phyloP scores from a whole-genome alignment of 176 grass and related monocot species.

The Zoysia pacifica region DNA sequence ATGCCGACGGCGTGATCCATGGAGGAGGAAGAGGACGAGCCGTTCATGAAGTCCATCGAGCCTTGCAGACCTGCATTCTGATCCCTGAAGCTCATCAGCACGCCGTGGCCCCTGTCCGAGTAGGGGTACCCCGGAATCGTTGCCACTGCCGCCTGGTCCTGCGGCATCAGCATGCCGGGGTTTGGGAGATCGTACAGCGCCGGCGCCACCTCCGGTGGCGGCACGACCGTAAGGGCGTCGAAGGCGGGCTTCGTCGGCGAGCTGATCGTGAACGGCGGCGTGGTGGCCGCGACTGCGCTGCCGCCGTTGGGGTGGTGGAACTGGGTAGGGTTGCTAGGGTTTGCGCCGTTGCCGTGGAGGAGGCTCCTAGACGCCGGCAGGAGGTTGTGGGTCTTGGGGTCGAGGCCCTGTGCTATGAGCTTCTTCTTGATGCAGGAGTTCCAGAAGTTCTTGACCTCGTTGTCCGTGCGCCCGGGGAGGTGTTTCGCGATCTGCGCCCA shows the following conservation, averaged over 20 bases:
- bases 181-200: conserved; percentile 43
- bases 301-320: conserved; percentile 34
- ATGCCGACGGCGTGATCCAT: conserved; percentile 51
- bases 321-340: conserved; percentile 48
- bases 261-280: conserved; percentile 91
- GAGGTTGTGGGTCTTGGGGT: conserved; percentile 97
- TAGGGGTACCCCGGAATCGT: conserved; percentile 55
- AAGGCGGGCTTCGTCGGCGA: conserved; percentile 61
- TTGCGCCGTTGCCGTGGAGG: conserved; percentile 40
- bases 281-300: background rate
- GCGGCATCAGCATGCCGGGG: conserved; percentile 34
- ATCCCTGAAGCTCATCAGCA: conserved; percentile 80
- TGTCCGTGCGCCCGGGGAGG: conserved; percentile 92
- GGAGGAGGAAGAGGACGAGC: conserved; percentile 63
- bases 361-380: conserved; percentile 64
- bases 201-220: conserved; percentile 33
- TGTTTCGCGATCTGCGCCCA: conserved; percentile 99
- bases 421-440: conserved; percentile 99
- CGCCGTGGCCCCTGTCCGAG: conserved; percentile 43
- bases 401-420: conserved; percentile 91
- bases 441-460: conserved; percentile 99
- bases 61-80: conserved; percentile 48
- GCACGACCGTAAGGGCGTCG: conserved; percentile 32
- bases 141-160: conserved; percentile 2
- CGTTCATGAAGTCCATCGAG: conserved; percentile 73